phyloP scores from a whole-genome alignment of 352 stramenopile genomes.

The Phytopythium mirpurense region DNA sequence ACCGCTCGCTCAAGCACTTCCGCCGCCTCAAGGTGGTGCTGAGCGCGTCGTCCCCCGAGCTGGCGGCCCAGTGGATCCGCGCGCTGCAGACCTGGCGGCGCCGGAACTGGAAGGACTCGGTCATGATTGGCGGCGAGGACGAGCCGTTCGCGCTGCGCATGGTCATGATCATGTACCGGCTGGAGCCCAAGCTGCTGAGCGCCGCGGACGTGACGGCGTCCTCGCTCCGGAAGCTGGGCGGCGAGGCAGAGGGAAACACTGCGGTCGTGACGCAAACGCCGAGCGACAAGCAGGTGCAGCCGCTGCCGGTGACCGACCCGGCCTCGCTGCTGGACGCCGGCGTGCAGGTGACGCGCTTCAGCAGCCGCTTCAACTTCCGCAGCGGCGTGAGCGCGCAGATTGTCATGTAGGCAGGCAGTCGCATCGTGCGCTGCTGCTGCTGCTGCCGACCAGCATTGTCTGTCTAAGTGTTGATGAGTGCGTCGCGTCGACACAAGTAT shows the following conservation, averaged over 20 bases:
- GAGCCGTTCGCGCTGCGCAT: conserved; percentile 58
- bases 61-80: conserved; percentile 53
- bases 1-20: conserved; percentile 64
- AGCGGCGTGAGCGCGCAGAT: conserved; percentile 24
- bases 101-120: conserved; percentile 69
- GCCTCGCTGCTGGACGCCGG: conserved; percentile 10
- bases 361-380: conserved; percentile 21
- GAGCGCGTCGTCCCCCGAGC: conserved; percentile 41
- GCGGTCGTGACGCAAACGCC: conserved; percentile 8
- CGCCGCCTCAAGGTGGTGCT: conserved; percentile 47
- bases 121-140: conserved; percentile 59
- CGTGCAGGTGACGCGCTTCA: conserved; percentile 29
- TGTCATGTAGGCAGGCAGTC: conserved; percentile 9
- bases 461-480: neutral
- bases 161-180: conserved; percentile 60
- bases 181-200: conserved; percentile 61
- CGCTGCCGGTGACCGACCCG: conserved; percentile 10
- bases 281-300: conserved; percentile 15
- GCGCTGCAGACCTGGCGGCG: conserved; percentile 72
- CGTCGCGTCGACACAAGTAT: neutral
- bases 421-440: too few species aligned
- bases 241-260: conserved; percentile 22
- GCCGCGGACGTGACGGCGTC: conserved; percentile 22
- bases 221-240: conserved; percentile 44
- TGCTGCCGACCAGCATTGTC: neutral